Evolutionary conservation across 352 stramenopile species (phyloP).

Genomic region (Phytophthora multivora): DNA sequence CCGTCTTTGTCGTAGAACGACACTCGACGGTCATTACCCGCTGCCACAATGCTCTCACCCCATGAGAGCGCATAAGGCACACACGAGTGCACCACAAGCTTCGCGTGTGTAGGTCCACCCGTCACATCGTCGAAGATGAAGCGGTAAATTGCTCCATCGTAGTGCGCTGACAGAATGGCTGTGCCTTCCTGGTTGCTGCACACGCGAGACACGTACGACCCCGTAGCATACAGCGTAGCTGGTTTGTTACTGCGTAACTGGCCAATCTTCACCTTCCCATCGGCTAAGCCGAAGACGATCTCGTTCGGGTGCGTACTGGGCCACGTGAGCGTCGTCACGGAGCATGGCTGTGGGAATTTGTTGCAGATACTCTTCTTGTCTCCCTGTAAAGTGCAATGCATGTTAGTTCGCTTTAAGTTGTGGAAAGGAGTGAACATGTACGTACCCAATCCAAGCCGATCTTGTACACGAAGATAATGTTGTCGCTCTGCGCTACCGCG

Average conservation of each 20-base stretch:
- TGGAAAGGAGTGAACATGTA: not conserved
- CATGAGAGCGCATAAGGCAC: constrained; percentile 92
- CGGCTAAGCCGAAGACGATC: constrained; percentile 93
- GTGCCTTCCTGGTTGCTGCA: constrained; percentile 88
- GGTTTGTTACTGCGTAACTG: constrained; percentile 94
- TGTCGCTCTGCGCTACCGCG: constrained; percentile 95
- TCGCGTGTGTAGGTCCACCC: constrained; percentile 79
- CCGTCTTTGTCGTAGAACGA: constrained; percentile 93
- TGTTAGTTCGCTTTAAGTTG: not conserved
- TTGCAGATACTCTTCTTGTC: constrained; percentile 98
- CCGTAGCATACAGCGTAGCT: constrained; percentile 87
- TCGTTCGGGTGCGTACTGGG: constrained; percentile 91
- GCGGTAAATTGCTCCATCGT: constrained; percentile 93
- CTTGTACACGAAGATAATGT: constrained; percentile 98
- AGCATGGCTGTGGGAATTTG: constrained; percentile 90
- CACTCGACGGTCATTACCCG: constrained; percentile 91
- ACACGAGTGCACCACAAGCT: constrained; percentile 89
- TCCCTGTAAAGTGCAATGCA: constrained; percentile 2
- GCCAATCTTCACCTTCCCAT: constrained; percentile 94
- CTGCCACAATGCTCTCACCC: constrained; percentile 90
- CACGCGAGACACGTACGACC: constrained; percentile 85
- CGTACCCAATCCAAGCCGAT: constrained; percentile 89
- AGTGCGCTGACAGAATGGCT: constrained; percentile 89
- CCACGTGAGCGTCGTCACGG: constrained; percentile 92
- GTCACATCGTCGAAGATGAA: constrained; percentile 92